Conservation (phyloP, 116 monocot species). For the Thalassia testudinum region DNA sequence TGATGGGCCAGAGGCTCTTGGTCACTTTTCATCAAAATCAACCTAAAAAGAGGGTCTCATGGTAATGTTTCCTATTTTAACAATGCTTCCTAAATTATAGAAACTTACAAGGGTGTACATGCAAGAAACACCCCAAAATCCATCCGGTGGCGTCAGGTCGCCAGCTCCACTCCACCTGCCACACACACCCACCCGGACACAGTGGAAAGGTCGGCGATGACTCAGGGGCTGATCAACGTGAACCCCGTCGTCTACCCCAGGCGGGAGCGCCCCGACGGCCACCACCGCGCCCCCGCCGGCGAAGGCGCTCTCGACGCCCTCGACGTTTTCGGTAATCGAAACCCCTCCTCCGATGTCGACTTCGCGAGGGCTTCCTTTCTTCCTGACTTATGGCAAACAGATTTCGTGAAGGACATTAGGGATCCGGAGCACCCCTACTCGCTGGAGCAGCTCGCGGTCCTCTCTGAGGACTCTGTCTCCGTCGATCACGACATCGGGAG, state of each 20-base stretch:
- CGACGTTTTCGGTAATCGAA: slow-evolving; percentile 34
- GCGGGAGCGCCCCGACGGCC: slow-evolving; percentile 37
- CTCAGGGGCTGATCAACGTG: slow-evolving; percentile 63
- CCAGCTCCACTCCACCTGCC: too few species aligned
- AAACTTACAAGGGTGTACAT: too few species aligned
- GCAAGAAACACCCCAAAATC: too few species aligned
- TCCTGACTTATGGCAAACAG: slow-evolving; percentile 9
- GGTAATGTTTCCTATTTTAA: too few species aligned
- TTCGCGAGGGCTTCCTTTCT: too few species aligned
- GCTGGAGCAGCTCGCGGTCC: slow-evolving; percentile 77
- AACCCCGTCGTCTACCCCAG: slow-evolving; percentile 64
- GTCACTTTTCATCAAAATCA: too few species aligned
- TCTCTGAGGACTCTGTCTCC: slow-evolving; percentile 66
- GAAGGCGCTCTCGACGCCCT: slow-evolving; percentile 31
- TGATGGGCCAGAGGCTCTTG: too few species aligned
- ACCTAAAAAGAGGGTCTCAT: too few species aligned
- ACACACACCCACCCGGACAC: too few species aligned
- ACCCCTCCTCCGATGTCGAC: too few species aligned
- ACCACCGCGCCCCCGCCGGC: slow-evolving; percentile 21
- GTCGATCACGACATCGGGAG: slow-evolving; percentile 64
- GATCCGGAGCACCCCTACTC: slow-evolving; percentile 92
- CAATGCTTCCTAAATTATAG: too few species aligned
- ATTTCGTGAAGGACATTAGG: slow-evolving; percentile 74
- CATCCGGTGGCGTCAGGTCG: too few species aligned
- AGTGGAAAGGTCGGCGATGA: slow-evolving; percentile 14